phyloP scores from a whole-genome alignment of 2,329 filamentous ascomycete genomes.

The Sporothrix globosa region DNA sequence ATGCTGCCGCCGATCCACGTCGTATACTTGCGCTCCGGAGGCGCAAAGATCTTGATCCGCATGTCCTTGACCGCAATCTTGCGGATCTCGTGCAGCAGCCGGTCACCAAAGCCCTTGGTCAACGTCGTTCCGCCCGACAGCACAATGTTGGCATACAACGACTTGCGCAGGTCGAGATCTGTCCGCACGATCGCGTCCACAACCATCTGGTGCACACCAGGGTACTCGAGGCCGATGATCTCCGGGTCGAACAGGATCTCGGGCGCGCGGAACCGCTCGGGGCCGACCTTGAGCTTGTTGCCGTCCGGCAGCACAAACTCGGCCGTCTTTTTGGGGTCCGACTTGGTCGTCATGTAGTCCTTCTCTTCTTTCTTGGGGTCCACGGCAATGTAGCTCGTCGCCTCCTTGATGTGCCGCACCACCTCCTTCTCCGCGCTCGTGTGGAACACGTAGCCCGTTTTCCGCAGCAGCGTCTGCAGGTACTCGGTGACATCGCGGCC shows the following conservation, averaged over 20 bases:
- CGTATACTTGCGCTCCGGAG: slow-evolving; percentile 95
- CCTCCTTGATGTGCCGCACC: slow-evolving; percentile 96
- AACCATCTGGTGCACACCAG: slow-evolving; percentile 95
- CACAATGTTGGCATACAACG: slow-evolving; percentile 94
- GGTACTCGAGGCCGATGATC: slow-evolving; percentile 94
- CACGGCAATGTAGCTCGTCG: slow-evolving; percentile 84
- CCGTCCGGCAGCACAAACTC: slow-evolving; percentile 93
- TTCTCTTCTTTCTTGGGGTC: slow-evolving; percentile 95
- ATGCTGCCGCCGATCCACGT: slow-evolving; percentile 99
- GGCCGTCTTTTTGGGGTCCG: slow-evolving; percentile 74
- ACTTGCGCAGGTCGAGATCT: slow-evolving; percentile 92
- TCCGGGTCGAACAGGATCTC: slow-evolving; percentile 98
- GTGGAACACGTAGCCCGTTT: slow-evolving; percentile 92
- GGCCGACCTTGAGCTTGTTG: slow-evolving; percentile 88
- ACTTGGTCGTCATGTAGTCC: slow-evolving; percentile 83
- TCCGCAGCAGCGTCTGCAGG: slow-evolving; percentile 85
- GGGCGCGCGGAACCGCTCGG: slow-evolving; percentile 91
- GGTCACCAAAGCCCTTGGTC: slow-evolving; percentile 95
- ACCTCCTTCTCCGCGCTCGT: slow-evolving; percentile 99
- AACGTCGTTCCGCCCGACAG: slow-evolving; percentile 94
- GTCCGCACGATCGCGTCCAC: slow-evolving; percentile 94
- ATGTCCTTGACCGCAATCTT: slow-evolving; percentile 95
- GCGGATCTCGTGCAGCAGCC: slow-evolving; percentile 89
- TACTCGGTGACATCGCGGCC: slow-evolving; percentile 96
- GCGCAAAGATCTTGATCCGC: slow-evolving; percentile 98